Percentiles rank a stretch among this genome's conserved stretches.
Evolutionary conservation across 1,284 basidiomycete species (phyloP).

Genomic region (Rhizoctonia solani): DNA sequence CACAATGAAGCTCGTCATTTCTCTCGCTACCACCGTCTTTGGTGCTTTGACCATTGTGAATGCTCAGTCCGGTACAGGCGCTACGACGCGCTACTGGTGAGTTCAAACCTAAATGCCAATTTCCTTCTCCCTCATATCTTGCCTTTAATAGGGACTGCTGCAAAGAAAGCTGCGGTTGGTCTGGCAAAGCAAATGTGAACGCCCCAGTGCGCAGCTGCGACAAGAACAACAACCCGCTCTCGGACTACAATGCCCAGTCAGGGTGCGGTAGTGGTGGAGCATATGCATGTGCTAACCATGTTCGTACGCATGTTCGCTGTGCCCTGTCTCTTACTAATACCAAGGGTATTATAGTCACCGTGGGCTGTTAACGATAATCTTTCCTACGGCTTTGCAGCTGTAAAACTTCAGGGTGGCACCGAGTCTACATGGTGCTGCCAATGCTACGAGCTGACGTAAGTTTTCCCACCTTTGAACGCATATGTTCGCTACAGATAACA

Average conservation of each 20-base stretch:
- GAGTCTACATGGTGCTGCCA: constrained; percentile 39
- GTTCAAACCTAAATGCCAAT: background rate
- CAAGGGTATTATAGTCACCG: constrained; percentile 1
- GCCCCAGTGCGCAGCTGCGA: constrained; percentile 38
- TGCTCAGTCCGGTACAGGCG: constrained; percentile 35
- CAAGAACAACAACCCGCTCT: constrained; percentile 35
- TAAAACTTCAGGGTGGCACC: constrained; percentile 35
- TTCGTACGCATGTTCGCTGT: background rate
- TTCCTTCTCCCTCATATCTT: background rate
- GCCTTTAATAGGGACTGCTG: constrained; percentile 36
- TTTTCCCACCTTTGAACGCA: background rate
- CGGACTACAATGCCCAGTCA: constrained; percentile 33
- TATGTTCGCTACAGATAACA: background rate
- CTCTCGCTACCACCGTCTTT: background rate
- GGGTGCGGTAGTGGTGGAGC: constrained; percentile 35
- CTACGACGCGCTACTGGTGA: constrained; percentile 38
- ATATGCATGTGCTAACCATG: constrained; percentile 35
- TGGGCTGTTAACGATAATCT: constrained; percentile 37
- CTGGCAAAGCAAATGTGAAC: constrained; percentile 38
- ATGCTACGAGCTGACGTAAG: constrained; percentile 38
- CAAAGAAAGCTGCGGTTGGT: constrained; percentile 38
- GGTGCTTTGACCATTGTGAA: background rate
- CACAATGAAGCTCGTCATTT: background rate
- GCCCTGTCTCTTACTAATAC: background rate
- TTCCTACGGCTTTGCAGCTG: constrained; percentile 38